Evolutionary conservation across 129 eudicot species (phyloP).

Genomic region (Artemisia tridentata): DNA sequence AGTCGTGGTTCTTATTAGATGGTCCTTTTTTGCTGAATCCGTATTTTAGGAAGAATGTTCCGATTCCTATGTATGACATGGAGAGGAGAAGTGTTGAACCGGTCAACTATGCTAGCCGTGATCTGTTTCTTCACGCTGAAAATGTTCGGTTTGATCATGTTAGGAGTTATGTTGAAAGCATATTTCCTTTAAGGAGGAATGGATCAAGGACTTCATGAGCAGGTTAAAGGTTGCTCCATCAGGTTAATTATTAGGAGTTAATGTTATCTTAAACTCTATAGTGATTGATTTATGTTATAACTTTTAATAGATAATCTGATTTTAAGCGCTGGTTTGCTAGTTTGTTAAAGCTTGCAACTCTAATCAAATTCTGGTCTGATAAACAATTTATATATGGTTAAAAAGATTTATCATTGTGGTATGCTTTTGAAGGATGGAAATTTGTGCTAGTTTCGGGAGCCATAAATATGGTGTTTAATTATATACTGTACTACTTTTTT

Average conservation of each 20-base stretch:
- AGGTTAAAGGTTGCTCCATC: not conserved
- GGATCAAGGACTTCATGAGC: not conserved
- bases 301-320: too few species aligned
- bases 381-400: not conserved
- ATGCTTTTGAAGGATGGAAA: not conserved
- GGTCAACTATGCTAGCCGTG: not conserved
- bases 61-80: not conserved
- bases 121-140: not conserved
- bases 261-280: not conserved
- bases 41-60: not conserved
- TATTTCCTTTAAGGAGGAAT: not conserved
- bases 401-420: not conserved
- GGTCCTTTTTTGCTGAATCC: not conserved
- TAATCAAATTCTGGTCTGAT: not conserved
- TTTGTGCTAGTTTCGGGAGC: not conserved
- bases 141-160: not conserved
- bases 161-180: conserved; percentile 9
- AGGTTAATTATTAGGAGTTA: not conserved
- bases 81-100: not conserved
- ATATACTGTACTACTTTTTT: too few species aligned
- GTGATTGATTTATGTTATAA: too few species aligned
- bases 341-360: too few species aligned
- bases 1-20: not conserved
- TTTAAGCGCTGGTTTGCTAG: too few species aligned
- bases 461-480: not conserved